Evolutionary conservation across 495 filamentous ascomycete species (phyloP), one percentile per base, ranked within the genome.

Genomic region (Penicillium parvum): DNA sequence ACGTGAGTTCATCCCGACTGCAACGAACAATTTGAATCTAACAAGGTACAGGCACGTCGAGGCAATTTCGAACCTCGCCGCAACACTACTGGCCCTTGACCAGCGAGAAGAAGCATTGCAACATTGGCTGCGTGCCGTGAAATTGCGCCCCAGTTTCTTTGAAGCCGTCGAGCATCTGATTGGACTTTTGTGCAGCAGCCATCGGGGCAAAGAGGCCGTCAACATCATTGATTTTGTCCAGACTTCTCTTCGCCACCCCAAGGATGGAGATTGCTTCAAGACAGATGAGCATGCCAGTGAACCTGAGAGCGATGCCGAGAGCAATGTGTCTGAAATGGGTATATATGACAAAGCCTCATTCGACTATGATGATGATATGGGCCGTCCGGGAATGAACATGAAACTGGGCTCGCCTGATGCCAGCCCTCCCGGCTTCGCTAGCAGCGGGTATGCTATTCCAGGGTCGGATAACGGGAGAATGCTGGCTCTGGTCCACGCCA

Each of bases 151-250:
- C 2, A 88, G 82, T 61, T 95, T 92, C 65, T 86, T 99, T 48
- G 92, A 99, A 69, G 94, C 92, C 10, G 90, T 94, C 11, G 92
- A 99, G 60, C 92, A 97, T 72, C 76, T 99, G 3, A 84, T 97
- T 20, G 88, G 90, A 5, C 70, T 99, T 21, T 63, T 96, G 16
- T 95, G 88, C 61, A 83, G 79, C 40, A 85, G 81, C 34, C 83
- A 92, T 39, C 78, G 91, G 45, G 86, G 82, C 20, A 82, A 77
- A 53, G 89, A 97, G 55, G 92, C 91, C 10, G 83, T 98, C 34
- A 79, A 85, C 35, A 82, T 94, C 33, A 97, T 98, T 48, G 83
- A 87, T 42, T 89, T 83, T 54, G 85, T 97, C n/a, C 87, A 98
- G 55, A 74, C 69, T 2, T 81, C 83, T 4, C 71, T 96, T 16